Conservation (phyloP, 1,284 basidiomycete genomes). For the Ganoderma meredithae region DNA sequence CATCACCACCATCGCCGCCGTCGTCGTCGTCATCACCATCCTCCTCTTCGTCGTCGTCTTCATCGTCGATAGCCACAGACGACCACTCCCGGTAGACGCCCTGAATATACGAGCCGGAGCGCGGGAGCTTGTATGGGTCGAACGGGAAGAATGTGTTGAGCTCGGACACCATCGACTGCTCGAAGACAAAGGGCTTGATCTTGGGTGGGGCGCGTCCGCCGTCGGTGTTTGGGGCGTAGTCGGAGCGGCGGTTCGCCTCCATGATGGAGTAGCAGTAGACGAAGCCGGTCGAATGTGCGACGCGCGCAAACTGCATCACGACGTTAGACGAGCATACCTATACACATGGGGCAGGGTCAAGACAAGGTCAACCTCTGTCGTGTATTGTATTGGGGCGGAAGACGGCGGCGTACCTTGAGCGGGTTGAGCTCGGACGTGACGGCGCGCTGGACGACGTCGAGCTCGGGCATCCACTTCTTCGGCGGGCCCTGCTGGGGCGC, state of each 20-base stretch:
- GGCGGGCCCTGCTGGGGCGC: conserved; percentile 38
- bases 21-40: conserved; percentile 52
- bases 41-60: conserved; percentile 67
- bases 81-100: conserved; percentile 81
- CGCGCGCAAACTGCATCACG: conserved; percentile 93
- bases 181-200: conserved; percentile 45
- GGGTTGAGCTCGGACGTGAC: conserved; percentile 91
- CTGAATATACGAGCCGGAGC: conserved; percentile 73
- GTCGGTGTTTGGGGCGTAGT: conserved; percentile 41
- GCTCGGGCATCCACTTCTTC: conserved; percentile 86
- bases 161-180: conserved; percentile 65
- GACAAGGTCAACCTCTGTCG: background rate
- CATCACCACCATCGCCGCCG: conserved; percentile 33
- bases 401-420: conserved; percentile 69
- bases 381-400: background rate
- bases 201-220: conserved; percentile 32
- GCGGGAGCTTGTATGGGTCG: conserved; percentile 93
- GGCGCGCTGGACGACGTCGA: conserved; percentile 83
- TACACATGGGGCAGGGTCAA: conserved; percentile 4
- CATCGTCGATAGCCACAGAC: conserved; percentile 76
- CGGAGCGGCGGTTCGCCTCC: conserved; percentile 79
- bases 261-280: conserved; percentile 96
- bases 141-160: conserved; percentile 98
- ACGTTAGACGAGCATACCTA: conserved; percentile 91
- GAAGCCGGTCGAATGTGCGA: conserved; percentile 92